These are phyloP conservation scores for Oryza officinalis DNA, from an alignment of 176 grass and related monocot species.

Conservation along the genomic window DNA sequence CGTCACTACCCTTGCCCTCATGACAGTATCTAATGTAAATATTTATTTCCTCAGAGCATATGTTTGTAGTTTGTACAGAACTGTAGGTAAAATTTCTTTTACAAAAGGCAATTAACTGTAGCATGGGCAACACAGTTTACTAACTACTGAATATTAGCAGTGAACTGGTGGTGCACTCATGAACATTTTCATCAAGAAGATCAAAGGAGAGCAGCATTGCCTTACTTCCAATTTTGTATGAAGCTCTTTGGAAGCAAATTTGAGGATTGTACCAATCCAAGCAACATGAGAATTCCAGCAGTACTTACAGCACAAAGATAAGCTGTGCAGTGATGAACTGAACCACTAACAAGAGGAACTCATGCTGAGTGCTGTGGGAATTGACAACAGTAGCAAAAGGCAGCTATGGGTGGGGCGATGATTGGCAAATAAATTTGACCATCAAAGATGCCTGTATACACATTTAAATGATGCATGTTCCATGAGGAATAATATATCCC, in stretches of 20 bases:
- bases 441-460: conserved; percentile 11
- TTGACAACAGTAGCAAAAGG: conserved; percentile 5
- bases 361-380: conserved; percentile 14
- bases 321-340: conserved; percentile 17
- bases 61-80: conserved; percentile 19
- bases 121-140: background rate
- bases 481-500: background rate
- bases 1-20: conserved; percentile 40
- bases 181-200: conserved; percentile 18
- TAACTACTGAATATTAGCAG: conserved; percentile 1
- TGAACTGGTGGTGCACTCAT: background rate
- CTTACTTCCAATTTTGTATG: background rate
- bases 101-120: conserved; percentile 15
- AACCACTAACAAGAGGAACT: conserved; percentile 20
- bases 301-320: conserved; percentile 29
- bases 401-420: background rate
- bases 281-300: conserved; percentile 24
- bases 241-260: conserved; percentile 32
- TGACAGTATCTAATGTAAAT: conserved; percentile 6
- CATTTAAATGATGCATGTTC: background rate
- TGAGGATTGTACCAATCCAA: conserved; percentile 17
- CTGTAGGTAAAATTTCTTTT: conserved; percentile 7
- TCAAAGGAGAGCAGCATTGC: conserved; percentile 2
- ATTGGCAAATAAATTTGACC: conserved; percentile 12
- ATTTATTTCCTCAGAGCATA: background rate